phyloP scores from a whole-genome alignment of 2,329 filamentous ascomycete genomes.

The Aspergillus aculeatus region DNA sequence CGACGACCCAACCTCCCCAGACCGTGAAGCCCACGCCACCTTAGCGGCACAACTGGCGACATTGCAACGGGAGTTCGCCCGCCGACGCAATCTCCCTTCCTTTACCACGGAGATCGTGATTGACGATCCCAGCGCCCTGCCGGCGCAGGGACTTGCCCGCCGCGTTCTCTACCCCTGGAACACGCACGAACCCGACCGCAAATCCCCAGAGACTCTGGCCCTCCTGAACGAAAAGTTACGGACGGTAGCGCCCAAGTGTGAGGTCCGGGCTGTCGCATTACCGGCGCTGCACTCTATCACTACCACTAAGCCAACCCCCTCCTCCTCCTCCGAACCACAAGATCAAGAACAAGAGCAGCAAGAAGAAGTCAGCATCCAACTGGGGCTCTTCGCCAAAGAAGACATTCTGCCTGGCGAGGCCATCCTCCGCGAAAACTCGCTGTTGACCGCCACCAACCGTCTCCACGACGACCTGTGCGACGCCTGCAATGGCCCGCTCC shows the following conservation, averaged over 20 bases:
- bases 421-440: constrained; percentile 77
- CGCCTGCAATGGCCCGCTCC: constrained; percentile 75
- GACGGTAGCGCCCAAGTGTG: constrained; percentile 74
- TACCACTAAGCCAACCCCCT: neutral
- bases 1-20: constrained; percentile 7
- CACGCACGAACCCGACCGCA: constrained; percentile 58
- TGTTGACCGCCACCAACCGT: constrained; percentile 85
- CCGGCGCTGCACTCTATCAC: constrained; percentile 61
- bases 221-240: constrained; percentile 70
- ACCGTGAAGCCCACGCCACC: constrained; percentile 6
- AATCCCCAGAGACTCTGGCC: constrained; percentile 55
- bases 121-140: constrained; percentile 32
- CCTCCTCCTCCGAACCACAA: neutral
- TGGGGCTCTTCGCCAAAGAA: constrained; percentile 85
- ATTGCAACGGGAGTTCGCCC: constrained; percentile 29
- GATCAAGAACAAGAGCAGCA: constrained; percentile 16
- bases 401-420: constrained; percentile 74
- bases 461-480: constrained; percentile 86
- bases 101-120: constrained; percentile 1
- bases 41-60: constrained; percentile 30
- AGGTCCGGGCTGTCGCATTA: constrained; percentile 71
- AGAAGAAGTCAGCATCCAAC: constrained; percentile 60
- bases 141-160: constrained; percentile 42
- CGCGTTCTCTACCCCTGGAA: constrained; percentile 66
- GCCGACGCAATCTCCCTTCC: constrained; percentile 9